phyloP scores from a whole-genome alignment of 176 grass and related monocot genomes.

The Hordeum marinum region DNA sequence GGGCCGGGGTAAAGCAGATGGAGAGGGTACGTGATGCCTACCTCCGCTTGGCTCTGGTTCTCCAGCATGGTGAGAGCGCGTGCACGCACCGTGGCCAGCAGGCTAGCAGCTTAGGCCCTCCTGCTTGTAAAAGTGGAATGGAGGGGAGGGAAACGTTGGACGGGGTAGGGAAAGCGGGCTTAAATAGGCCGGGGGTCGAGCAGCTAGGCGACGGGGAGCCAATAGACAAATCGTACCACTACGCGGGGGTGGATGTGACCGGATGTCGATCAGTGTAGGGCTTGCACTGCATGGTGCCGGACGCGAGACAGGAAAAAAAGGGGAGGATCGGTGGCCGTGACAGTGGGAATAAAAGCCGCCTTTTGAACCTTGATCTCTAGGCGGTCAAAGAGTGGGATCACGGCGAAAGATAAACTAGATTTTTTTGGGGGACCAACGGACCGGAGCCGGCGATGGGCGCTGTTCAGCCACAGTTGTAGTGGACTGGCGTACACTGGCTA shows the following conservation, averaged over 20 bases:
- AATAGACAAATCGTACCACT: neutral
- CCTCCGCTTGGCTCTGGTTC: slow-evolving; percentile 76
- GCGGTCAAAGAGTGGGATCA: slow-evolving; percentile 17
- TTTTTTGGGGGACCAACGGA: neutral
- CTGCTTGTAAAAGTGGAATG: neutral
- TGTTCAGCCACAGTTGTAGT: neutral
- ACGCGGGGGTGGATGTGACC: neutral
- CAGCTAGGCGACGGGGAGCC: slow-evolving; percentile 15
- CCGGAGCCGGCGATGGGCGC: neutral
- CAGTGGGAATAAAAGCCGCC: neutral
- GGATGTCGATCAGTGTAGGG: slow-evolving; percentile 1
- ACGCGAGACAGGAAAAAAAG: neutral
- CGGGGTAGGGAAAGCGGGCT: slow-evolving; percentile 26
- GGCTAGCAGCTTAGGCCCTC: neutral
- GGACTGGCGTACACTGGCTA: neutral
- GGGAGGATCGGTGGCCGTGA: neutral
- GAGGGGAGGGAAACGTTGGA: slow-evolving; percentile 32
- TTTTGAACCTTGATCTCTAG: neutral
- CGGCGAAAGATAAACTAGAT: neutral
- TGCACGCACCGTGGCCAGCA: neutral
- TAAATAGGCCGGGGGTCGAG: slow-evolving; percentile 61
- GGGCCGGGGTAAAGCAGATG: neutral
- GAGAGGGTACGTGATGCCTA: neutral
- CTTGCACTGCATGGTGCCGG: neutral
- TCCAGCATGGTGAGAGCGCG: slow-evolving; percentile 40